Evolutionary conservation across 257 asterid genomes (phyloP).

Genomic region (Osmanthus fragrans): DNA sequence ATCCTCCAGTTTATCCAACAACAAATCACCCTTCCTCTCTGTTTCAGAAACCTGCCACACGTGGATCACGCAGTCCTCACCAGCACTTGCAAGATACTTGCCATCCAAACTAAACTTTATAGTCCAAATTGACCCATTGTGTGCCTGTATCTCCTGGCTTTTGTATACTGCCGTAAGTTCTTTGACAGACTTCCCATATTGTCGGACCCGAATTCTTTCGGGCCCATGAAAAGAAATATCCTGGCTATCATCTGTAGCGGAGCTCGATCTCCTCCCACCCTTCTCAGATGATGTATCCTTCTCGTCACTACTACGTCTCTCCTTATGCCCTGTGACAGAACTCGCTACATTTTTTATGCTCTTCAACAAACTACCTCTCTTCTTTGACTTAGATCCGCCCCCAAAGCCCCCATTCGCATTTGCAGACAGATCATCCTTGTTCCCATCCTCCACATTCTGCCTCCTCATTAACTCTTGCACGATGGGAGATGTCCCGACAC

Average conservation of each 20-base stretch:
- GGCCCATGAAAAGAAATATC: conserved; percentile 87
- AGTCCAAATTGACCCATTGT: conserved; percentile 95
- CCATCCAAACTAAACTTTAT: conserved; percentile 96
- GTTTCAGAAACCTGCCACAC: conserved; percentile 90
- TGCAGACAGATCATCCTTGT: conserved; percentile 49
- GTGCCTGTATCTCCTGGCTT: conserved; percentile 93
- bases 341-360: conserved; percentile 72
- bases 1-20: conserved; percentile 75
- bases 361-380: conserved; percentile 78
- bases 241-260: conserved; percentile 98
- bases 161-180: conserved; percentile 83
- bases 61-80: conserved; percentile 93
- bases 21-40: conserved; percentile 81
- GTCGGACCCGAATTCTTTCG: conserved; percentile 76
- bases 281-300: conserved; percentile 95
- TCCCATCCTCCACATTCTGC: conserved; percentile 82
- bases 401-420: conserved; percentile 39
- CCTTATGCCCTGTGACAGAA: conserved; percentile 72
- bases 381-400: conserved; percentile 60
- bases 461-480: conserved; percentile 97
- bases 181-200: conserved; percentile 85
- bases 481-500: conserved; percentile 93
- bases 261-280: conserved; percentile 96
- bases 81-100: conserved; percentile 96
- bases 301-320: conserved; percentile 86